Evolutionary conservation across 306 rosid species (phyloP).

Genomic region (Acmispon strigosus): DNA sequence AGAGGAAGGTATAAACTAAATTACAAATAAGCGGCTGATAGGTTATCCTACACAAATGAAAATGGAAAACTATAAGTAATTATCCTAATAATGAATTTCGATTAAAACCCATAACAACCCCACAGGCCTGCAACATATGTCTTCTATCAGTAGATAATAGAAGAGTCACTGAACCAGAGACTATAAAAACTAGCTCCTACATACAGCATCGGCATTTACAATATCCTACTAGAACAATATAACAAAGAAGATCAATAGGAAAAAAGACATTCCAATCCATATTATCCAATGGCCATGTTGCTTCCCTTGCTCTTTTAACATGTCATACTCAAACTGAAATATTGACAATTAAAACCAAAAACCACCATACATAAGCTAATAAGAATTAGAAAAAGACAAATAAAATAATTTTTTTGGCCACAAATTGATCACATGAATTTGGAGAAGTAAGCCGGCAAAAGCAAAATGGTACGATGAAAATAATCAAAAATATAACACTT

Average conservation of each 20-base stretch:
- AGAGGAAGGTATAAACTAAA: not conserved
- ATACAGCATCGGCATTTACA: not conserved
- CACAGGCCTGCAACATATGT: not conserved
- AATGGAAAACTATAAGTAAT: not conserved
- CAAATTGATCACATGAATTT: not conserved
- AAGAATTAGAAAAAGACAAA: not conserved
- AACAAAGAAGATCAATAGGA: not conserved
- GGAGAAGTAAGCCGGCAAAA: slow-evolving; percentile 6
- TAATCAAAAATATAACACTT: slow-evolving; percentile 11
- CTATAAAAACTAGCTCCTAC: slow-evolving; percentile 4
- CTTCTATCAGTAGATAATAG: not conserved
- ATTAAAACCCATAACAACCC: slow-evolving; percentile 6
- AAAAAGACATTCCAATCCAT: not conserved
- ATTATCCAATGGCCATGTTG: not conserved
- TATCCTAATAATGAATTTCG: not conserved
- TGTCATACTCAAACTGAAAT: slow-evolving; percentile 13
- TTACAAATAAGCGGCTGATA: not conserved
- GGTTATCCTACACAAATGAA: not conserved
- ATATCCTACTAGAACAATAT: not conserved
- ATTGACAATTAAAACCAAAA: not conserved
- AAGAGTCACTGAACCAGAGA: not conserved
- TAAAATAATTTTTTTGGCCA: not conserved
- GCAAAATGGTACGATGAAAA: not conserved
- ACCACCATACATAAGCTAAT: not conserved
- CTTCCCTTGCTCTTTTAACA: not conserved